Evolutionary conservation across 208 protist genomes (phyloP), one percentile per base, ranked within the genome.

Genomic region (Trypanosoma lewisi): DNA sequence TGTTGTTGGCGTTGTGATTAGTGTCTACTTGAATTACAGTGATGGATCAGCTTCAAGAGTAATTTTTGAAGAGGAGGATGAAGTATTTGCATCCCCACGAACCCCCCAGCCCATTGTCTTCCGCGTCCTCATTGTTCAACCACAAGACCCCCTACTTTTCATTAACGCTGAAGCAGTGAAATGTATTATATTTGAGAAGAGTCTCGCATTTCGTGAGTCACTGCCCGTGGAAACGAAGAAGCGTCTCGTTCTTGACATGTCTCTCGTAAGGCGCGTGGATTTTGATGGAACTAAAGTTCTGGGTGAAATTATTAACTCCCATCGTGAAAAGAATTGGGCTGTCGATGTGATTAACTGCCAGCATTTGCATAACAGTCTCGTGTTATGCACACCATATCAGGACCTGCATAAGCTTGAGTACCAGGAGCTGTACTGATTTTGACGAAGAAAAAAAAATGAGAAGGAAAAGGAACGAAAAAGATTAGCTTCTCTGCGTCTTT

Each of bases 221-320:
- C 21, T 59, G 27, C 58, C 67, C 19, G 17, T 42, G 17, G 60
- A 55, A 8, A 53, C 53, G 17, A 28, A 50, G 47, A 73, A 63
- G 42, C 69, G 55, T 39, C 69, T 75, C 27, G 31, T 75, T 31
- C 54, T 75, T 28, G 69, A 75, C 36, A 64, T 75, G 58, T 34
- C 59, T 4, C 58, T 58, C 19, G 58, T 66, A 7, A 65, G 21
- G 0, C 69, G 69, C 34, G 63, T 75, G 23, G 69, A 75, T 42
- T 75, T 75, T 63, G 69, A 75, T 23, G 69, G 69, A 17, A 69
- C 69, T 17, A 66, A 75, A 47, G 45, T 51, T 14, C 44, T 75
- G 5, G 69, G 69, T 11, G 69, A 69, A 58, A 67, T 75, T 51
- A 75, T 75, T 23, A 69, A 51, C 36, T 39, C 62, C 19, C 62